Percentiles rank a stretch among this genome's conserved stretches.
Evolutionary conservation across 352 stramenopile species (phyloP).

Genomic region (Thalassiosira oceanica): DNA sequence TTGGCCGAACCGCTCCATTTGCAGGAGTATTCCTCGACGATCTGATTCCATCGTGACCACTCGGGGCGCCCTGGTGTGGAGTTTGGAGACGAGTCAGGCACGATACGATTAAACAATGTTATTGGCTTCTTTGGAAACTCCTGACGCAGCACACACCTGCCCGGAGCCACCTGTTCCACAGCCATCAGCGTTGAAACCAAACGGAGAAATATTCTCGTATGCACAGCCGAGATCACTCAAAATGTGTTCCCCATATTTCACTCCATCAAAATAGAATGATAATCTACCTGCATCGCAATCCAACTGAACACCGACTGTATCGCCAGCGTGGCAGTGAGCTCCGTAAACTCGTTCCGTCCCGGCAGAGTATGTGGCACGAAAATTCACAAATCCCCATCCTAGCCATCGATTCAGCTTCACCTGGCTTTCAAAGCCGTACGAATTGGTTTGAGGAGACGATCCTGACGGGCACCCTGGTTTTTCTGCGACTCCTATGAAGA

Average conservation of each 20-base stretch:
- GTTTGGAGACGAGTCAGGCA: no score
- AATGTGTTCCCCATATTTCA: conserved; percentile 99
- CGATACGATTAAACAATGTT: no score
- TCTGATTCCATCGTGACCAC: conserved; percentile 64
- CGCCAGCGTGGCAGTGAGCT: conserved; percentile 86
- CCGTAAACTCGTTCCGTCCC: conserved; percentile 87
- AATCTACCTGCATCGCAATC: conserved; percentile 97
- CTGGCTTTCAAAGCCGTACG: conserved; percentile 48
- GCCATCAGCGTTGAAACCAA: conserved; percentile 82
- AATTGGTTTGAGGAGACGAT: conserved; percentile 32
- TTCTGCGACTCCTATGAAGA: conserved; percentile 96
- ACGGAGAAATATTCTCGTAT: conserved; percentile 90
- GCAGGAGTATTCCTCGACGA: no score
- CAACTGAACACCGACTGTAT: conserved; percentile 98
- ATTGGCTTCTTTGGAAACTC: no score
- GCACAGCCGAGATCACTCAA: conserved; percentile 95
- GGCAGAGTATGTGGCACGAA: conserved; percentile 87
- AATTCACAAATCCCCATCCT: conserved; percentile 93
- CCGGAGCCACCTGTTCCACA: conserved; percentile 77
- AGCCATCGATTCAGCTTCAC: conserved; percentile 56
- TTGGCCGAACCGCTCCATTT: conserved; percentile 72
- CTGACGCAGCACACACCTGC: conserved; percentile 46
- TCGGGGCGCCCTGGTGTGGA: conserved; percentile 59
- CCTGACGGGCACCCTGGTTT: conserved; percentile 57
- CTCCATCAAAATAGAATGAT: conserved; percentile 97